Conservation (phyloP, 805 yeast species). For the Zygotorulaspora sp. region DNA sequence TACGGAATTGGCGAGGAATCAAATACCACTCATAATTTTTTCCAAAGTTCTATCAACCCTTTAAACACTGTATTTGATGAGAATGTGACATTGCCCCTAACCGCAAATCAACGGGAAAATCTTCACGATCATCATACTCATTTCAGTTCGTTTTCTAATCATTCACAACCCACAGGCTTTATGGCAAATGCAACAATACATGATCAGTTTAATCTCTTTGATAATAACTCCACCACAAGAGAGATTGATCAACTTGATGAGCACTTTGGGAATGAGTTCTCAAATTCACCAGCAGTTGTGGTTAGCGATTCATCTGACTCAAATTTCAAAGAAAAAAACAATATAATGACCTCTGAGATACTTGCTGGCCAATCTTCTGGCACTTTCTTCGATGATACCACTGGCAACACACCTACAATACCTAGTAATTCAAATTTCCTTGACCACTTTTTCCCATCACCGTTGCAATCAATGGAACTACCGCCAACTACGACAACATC, state of each 20-base stretch:
- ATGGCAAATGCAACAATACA: conserved; percentile 9
- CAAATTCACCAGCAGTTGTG: conserved; percentile 8
- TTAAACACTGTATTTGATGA: conserved; percentile 5
- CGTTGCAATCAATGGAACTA: conserved; percentile 1
- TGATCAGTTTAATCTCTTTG: conserved; percentile 10
- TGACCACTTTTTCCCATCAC: conserved; percentile 10
- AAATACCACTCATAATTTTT: conserved; percentile 1
- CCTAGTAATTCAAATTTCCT: conserved; percentile 7
- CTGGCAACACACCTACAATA: conserved; percentile 5
- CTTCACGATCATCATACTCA: conserved; percentile 6
- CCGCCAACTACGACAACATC: conserved; percentile 1
- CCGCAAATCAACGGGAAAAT: conserved; percentile 2
- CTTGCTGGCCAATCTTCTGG: conserved; percentile 10
- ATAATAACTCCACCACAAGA: background rate
- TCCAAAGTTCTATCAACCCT: conserved; percentile 6
- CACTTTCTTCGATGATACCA: conserved; percentile 2
- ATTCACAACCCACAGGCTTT: conserved; percentile 15
- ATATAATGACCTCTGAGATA: conserved; percentile 8
- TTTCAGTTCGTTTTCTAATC: conserved; percentile 20
- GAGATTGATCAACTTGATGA: conserved; percentile 11
- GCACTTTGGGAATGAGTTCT: conserved; percentile 7
- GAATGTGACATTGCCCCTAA: background rate
- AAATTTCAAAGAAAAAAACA: conserved; percentile 1
- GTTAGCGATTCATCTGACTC: conserved; percentile 8
- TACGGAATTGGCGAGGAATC: conserved; percentile 1